Evolutionary conservation across 371 early-diverging fungal species (phyloP), one percentile per base, ranked within the genome.

Genomic region (Mucor racemosus): DNA sequence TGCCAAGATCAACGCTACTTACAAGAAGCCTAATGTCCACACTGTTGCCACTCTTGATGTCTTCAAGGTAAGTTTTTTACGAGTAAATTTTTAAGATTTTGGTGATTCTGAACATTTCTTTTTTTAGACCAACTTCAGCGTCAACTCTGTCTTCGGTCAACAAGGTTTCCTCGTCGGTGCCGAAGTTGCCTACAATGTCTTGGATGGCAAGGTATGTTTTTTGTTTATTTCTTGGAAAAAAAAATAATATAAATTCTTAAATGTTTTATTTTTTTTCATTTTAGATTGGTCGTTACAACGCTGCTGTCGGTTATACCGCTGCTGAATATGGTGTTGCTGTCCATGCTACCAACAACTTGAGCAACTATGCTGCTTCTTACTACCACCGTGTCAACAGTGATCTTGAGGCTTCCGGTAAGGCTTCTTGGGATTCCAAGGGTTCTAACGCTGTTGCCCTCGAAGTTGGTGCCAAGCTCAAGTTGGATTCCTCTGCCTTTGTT

Each of bases 381-480:
- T 95, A 91, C 91, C 99, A 99, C 87, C 91, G 92, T 68, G 94
- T 98, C 80, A 91, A 85, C 80, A 69, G 86, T 66, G 90, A 90
- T 60, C 86, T 95, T 67, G 97, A 99, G 86, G 96, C 95, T 67
- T 97, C 95, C 74, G 95, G 91, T 74, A 92, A 92, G 79, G 97
- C 97, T 65, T 80, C 90, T 72, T 97, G 95, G 92, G 93, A 96
- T 85, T 84, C 89, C 76, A 79, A 92, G 76, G 84, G 88, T 71
- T 83, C 82, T 73, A 85, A 79, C 64, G 79, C 83, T 48, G 97
- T 96, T 71, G 86, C 89, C 68, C 88, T 97, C 60, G 99, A 99
- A 84, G 91, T 97, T 71, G 99, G 96, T 78, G 90, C 96, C 83
- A 97, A 97, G 89, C 91, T 94, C 82, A 79, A 84, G 75, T 85